phyloP scores from a whole-genome alignment of 2,329 filamentous ascomycete species.

The Pseudocercospora vitis region DNA sequence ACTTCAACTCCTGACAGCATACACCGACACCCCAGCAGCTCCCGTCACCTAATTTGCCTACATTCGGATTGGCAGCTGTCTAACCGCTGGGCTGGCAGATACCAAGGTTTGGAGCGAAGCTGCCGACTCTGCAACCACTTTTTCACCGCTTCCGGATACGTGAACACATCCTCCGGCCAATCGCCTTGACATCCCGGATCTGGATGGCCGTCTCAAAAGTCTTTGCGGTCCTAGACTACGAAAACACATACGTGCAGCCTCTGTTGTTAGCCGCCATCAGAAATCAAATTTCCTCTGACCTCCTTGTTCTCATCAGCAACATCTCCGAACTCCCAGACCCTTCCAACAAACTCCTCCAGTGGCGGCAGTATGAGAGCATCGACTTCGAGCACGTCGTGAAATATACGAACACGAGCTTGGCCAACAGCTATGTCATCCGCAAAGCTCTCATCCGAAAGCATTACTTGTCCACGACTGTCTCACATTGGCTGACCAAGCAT shows the following conservation, averaged over 20 bases:
- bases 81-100: not conserved
- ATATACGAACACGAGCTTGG: conserved; percentile 62
- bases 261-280: conserved; percentile 74
- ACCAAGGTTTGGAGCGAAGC: not conserved
- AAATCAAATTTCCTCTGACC: conserved; percentile 56
- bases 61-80: not conserved
- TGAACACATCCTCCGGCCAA: conserved; percentile 3
- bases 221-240: conserved; percentile 78
- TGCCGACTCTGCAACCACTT: not conserved
- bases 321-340: conserved; percentile 55
- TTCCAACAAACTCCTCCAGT: conserved; percentile 65
- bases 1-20: not conserved
- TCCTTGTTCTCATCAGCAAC: conserved; percentile 46
- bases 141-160: not conserved
- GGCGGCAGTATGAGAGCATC: conserved; percentile 80
- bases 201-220: conserved; percentile 38
- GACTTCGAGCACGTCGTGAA: conserved; percentile 74
- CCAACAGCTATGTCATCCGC: conserved; percentile 91
- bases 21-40: not conserved
- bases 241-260: conserved; percentile 85
- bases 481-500: conserved; percentile 83
- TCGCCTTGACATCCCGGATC: not conserved
- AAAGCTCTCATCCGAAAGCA: conserved; percentile 97
- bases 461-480: conserved; percentile 79
- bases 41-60: not conserved